Evolutionary conservation across 257 asterid species (phyloP), one percentile per base, ranked within the genome.

Genomic region (Nicotiana benthamiana): DNA sequence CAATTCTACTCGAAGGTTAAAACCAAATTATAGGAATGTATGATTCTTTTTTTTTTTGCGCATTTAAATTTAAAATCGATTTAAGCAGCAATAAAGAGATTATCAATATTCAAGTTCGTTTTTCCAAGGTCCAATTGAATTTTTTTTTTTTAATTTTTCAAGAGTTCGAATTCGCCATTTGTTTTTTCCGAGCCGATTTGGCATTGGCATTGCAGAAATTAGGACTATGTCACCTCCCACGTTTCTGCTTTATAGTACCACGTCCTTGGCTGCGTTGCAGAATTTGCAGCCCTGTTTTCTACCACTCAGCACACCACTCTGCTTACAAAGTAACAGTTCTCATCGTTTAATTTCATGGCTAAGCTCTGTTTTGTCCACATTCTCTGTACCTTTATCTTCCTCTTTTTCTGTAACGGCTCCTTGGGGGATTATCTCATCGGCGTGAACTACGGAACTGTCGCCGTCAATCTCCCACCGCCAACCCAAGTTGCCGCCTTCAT

Each of bases 391-490:
- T 34, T 26, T 4, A 22, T 70, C 32, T 70, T 70, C 13, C 20
- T 70, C 30, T n/a, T 70, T 70, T 13, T 43, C 34, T 70, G 56
- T 70, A 40, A 70, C 20, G 34, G 20, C 57, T 16, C 9, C 1
- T 11, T 28, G 6, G 34, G 20, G 6, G 57, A 43, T 11, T 70
- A 70, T 43, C 20, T 75, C 61, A 70, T 84, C 8, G 87, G 87
- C 0, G 66, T 84, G 1, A 84, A 84, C 43, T 84, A 84, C 57
- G 85, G 87, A 6, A 75, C 75, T 17, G 80, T 84, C 27, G 83
- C 85, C 16, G 63, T 81, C 34, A 84, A 84, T 48, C 79, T 84
- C 28, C 87, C 85, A 6, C 75, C 83, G 26, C 64, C 80, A 40
- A 16, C 60, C 59, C 18, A 79, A 40, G 78, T 62, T 9, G 64